Evolutionary conservation across 2,329 filamentous ascomycete genomes (phyloP).

Genomic region (Penicillium sp.): DNA sequence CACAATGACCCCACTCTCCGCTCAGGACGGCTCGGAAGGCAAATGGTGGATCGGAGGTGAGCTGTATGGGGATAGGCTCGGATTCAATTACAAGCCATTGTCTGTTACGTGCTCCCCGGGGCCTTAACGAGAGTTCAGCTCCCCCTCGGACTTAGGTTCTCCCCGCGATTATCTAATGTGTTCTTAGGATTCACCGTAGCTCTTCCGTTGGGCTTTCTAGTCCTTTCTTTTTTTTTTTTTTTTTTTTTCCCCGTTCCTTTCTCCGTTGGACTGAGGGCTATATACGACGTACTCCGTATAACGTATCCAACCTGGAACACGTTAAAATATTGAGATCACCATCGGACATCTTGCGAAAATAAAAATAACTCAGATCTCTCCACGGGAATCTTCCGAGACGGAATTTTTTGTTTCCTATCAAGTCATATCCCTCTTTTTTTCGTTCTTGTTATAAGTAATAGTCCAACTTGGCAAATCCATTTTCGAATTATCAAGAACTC

Average conservation of each 20-base stretch:
- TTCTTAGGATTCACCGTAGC: background rate
- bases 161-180: background rate
- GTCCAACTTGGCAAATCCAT: background rate
- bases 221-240: background rate
- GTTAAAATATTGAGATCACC: background rate
- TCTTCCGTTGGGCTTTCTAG: background rate
- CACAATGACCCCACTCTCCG: background rate
- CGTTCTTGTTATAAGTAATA: background rate
- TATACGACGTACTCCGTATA: background rate
- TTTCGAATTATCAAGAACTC: background rate
- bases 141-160: too few relatives aligned
- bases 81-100: background rate
- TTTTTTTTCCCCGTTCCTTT: too few relatives aligned
- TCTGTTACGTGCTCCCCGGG: too few relatives aligned
- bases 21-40: slow-evolving; percentile 13
- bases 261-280: slow-evolving; percentile 1
- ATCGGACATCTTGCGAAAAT: background rate
- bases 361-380: slow-evolving; percentile 4
- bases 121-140: too few relatives aligned
- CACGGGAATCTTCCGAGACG: background rate
- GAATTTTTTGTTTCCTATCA: background rate
- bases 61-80: background rate
- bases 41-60: background rate
- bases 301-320: background rate
- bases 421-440: background rate